Evolutionary conservation across 306 rosid genomes (phyloP).

Genomic region (Cucumis hystrix): DNA sequence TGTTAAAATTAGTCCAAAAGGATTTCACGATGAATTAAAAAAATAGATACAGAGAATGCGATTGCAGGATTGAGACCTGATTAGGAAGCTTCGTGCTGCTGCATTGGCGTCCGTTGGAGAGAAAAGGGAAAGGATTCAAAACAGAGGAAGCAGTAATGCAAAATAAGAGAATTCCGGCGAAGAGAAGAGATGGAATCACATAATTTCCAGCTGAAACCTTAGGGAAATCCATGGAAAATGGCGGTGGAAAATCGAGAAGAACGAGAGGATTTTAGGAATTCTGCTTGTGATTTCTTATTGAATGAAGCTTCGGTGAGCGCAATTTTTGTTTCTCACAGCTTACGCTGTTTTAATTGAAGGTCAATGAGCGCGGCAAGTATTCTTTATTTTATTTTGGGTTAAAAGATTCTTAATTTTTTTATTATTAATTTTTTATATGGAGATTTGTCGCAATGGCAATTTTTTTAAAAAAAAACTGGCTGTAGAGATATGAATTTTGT

Average conservation of each 20-base stretch:
- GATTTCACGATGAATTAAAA: background rate
- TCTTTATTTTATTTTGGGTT: background rate
- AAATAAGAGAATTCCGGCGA: constrained; percentile 17
- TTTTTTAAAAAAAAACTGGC: too few species aligned
- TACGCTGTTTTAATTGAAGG: background rate
- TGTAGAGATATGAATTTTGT: too few species aligned
- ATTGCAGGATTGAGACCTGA: constrained; percentile 1
- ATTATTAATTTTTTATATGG: too few species aligned
- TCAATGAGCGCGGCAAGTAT: background rate
- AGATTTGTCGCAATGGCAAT: too few species aligned
- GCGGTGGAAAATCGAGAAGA: background rate
- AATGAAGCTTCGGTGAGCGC: background rate
- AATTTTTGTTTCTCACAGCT: background rate
- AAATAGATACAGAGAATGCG: background rate
- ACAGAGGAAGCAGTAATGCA: constrained; percentile 20
- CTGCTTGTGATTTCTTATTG: background rate
- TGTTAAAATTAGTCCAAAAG: background rate
- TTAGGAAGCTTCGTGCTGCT: background rate
- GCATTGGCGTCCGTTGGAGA: constrained; percentile 4
- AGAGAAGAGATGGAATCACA: constrained; percentile 14
- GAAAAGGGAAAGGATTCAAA: constrained; percentile 3
- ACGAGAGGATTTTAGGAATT: background rate
- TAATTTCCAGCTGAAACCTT: constrained; percentile 12
- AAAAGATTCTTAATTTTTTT: too few species aligned
- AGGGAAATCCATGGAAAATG: background rate